These are phyloP conservation scores for Yamadazyma sp. DNA, from an alignment of 805 yeast species.

Conservation along the genomic window DNA sequence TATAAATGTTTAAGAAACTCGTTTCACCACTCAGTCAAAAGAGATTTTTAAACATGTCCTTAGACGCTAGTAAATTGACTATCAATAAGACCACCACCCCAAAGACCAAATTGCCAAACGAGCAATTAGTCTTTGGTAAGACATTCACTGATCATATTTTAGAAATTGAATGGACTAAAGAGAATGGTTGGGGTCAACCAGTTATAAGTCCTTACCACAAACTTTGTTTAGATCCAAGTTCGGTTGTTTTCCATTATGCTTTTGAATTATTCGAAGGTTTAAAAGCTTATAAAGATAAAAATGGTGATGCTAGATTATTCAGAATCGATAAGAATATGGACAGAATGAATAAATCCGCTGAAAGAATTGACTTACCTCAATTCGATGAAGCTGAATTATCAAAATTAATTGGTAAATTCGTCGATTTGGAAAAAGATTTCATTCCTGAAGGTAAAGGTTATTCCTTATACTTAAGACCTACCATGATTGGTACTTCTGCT, in stretches of 20 bases:
- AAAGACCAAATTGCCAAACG: conserved; percentile 33
- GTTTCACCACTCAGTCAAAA: background rate
- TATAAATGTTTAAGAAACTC: conserved; percentile 4
- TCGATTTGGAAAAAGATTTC: conserved; percentile 69
- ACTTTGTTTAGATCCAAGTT: conserved; percentile 76
- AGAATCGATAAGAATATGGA: conserved; percentile 90
- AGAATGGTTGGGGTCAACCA: conserved; percentile 86
- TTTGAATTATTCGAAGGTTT: conserved; percentile 95
- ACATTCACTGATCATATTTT: conserved; percentile 87
- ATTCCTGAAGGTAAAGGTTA: conserved; percentile 87
- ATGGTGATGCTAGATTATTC: conserved; percentile 74
- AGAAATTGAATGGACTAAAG: conserved; percentile 75
- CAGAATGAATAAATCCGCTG: conserved; percentile 86
- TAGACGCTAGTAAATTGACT: conserved; percentile 37
- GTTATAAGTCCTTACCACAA: conserved; percentile 82
- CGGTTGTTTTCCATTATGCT: conserved; percentile 90
- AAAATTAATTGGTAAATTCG: conserved; percentile 72
- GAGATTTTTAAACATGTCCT: conserved; percentile 11
- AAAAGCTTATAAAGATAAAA: conserved; percentile 74
- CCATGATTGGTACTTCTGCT: conserved; percentile 88
- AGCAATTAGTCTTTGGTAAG: conserved; percentile 41
- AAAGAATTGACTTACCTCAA: conserved; percentile 82
- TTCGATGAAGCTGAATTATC: conserved; percentile 77
- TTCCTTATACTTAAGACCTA: conserved; percentile 91
- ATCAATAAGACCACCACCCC: conserved; percentile 38